These are phyloP conservation scores for Eucalyptus erythrocorys DNA, from an alignment of 345 rosid genomes.

Conservation along the genomic window DNA sequence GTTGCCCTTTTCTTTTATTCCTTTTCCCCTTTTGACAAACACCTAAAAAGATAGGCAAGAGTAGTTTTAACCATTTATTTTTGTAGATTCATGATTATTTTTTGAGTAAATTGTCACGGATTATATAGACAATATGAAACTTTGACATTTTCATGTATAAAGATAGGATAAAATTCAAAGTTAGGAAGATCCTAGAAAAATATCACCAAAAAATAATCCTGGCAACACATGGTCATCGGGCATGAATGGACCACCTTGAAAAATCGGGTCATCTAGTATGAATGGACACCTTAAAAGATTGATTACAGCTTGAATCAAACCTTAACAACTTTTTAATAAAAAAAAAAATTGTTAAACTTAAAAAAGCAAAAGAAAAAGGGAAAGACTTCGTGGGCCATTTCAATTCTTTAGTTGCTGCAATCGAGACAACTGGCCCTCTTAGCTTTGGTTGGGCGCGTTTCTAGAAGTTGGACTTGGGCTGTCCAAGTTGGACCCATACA, in stretches of 20 bases:
- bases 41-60: background rate
- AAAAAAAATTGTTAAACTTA: background rate
- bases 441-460: background rate
- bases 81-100: background rate
- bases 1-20: background rate
- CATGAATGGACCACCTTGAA: background rate
- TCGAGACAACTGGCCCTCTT: background rate
- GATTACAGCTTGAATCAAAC: background rate
- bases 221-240: background rate
- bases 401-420: background rate
- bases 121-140: background rate
- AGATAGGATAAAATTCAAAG: background rate
- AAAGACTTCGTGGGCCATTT: background rate
- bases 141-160: background rate
- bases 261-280: too few species aligned
- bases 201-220: background rate
- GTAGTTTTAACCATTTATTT: background rate
- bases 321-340: background rate
- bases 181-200: background rate
- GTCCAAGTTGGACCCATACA: background rate
- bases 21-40: background rate
- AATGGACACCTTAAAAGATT: background rate
- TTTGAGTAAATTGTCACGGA: background rate
- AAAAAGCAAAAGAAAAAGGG: background rate
- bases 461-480: background rate